A percentile compares a stretch with the other conserved stretches of the same genome.
Evolutionary conservation across 2,329 filamentous ascomycete species (phyloP).

Genomic region (Didymosphaeria variabile): DNA sequence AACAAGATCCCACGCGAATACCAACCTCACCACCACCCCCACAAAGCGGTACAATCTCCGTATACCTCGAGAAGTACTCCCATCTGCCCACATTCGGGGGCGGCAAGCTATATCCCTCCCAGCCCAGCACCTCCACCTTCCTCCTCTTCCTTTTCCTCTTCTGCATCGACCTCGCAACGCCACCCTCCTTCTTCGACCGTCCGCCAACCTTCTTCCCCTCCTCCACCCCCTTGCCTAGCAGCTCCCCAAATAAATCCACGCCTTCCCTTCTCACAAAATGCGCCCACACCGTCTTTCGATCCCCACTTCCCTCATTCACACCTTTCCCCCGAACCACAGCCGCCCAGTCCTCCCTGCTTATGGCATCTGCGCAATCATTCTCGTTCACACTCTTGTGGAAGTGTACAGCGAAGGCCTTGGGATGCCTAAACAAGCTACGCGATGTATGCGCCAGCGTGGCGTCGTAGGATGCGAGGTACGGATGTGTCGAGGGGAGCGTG

Average conservation of each 20-base stretch:
- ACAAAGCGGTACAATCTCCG: not conserved
- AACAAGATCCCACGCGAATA: not conserved
- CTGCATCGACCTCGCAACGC: not conserved
- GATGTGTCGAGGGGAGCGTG: slow-evolving; percentile 5
- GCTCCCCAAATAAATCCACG: slow-evolving; percentile 1
- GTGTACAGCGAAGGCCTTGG: slow-evolving; percentile 4
- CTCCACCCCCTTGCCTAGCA: not conserved
- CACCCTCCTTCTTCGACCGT: too few species aligned
- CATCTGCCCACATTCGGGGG: not conserved
- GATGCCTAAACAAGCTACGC: slow-evolving; percentile 1
- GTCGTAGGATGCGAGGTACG: not conserved
- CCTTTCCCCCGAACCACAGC: not conserved
- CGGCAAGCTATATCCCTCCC: not conserved
- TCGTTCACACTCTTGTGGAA: not conserved
- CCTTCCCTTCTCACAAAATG: slow-evolving; percentile 4
- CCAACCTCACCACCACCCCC: not conserved
- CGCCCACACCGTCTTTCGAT: not conserved
- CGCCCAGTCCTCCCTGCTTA: not conserved
- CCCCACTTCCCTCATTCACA: not conserved
- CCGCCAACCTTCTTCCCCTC: too few species aligned
- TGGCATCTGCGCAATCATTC: not conserved
- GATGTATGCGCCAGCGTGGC: not conserved
- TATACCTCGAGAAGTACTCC: not conserved
- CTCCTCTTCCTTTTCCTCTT: not conserved
- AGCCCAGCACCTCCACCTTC: not conserved